Evolutionary conservation across 306 rosid species (phyloP), one percentile per base, ranked within the genome.

Genomic region (Quercus alba): DNA sequence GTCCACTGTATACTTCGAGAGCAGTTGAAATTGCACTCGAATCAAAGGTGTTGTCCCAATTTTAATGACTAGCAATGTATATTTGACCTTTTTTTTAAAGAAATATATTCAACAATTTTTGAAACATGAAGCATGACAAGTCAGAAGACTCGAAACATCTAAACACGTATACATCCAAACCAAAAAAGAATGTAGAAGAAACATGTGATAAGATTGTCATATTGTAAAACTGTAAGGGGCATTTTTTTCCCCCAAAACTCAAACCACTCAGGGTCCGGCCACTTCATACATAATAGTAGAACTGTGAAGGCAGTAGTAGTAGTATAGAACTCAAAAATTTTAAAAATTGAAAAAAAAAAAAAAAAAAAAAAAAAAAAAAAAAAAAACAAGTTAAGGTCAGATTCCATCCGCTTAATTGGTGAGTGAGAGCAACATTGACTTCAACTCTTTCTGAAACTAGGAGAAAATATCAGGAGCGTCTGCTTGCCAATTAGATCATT

Each of bases 401-500:
- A 76, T 79, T 76, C 80, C 76, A 73, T 79, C 80, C 74, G 46
- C 68, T 54, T 67, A 49, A 84, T 73, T 19, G 78, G 14, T 13
- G 54, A 19, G 10, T 1, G 56, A 56, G 73, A 75, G 81, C 89
- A 73, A 51, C 71, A 41, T 17, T 33, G 62, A 74, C 63, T 80
- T 31, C 73, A 46, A 56, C 38, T 28, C 52, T 70, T 75, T 61
- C 26, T 72, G 58, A 57, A 46, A 26, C 41, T 69, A 44, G 84
- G 86, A 80, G 81, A 81, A 64, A 64, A 73, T 56, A 70, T 74
- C 75, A 57, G 59, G 75, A 81, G 72, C 64, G 72, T 81, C 75
- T 63, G 81, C 77, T 67, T 56, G 72, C 75, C 73, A 44, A 83
- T 67, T 52, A 5, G 75, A 84, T 80, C 86, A 87, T 76, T 61